Evolutionary conservation across 495 filamentous ascomycete genomes (phyloP).

Genomic region (Amorphotheca resinae): DNA sequence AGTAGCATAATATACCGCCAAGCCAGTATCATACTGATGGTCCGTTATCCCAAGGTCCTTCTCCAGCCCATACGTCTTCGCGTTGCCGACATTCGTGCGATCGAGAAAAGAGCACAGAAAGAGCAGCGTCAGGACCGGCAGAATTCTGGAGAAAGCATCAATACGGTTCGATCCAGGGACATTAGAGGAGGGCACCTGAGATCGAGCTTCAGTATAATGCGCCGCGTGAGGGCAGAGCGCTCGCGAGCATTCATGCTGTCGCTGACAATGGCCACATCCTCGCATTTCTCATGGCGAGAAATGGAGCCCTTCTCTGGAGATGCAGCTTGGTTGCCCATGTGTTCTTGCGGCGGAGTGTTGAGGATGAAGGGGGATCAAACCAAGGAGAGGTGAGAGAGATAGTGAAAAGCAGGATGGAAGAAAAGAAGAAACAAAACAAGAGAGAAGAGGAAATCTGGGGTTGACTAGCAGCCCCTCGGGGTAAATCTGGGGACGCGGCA

Average conservation of each 20-base stretch:
- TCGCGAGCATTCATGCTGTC: neutral
- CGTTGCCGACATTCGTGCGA: constrained; percentile 77
- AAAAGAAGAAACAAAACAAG: constrained; percentile 6
- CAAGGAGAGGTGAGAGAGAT: neutral
- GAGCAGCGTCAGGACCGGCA: constrained; percentile 46
- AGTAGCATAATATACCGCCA: constrained; percentile 41
- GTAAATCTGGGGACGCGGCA: too few relatives aligned
- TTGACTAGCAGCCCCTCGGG: too few relatives aligned
- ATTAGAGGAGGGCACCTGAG: constrained; percentile 29
- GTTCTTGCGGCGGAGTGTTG: too few relatives aligned
- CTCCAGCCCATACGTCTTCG: constrained; percentile 63
- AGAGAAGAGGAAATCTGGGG: neutral
- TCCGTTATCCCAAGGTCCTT: constrained; percentile 49
- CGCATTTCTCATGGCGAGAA: neutral
- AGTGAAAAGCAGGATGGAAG: too few relatives aligned
- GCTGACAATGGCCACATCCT: neutral
- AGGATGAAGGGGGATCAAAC: neutral
- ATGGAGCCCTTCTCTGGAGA: neutral
- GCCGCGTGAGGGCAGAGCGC: constrained; percentile 24
- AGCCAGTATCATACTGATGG: constrained; percentile 53
- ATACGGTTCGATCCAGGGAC: neutral
- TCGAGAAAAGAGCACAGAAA: constrained; percentile 83
- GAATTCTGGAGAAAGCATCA: constrained; percentile 24
- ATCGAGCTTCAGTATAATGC: constrained; percentile 41
- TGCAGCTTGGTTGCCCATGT: neutral